These are phyloP conservation scores for Nemania sp. DNA, from an alignment of 2,329 filamentous ascomycete genomes.

Conservation along the genomic window DNA sequence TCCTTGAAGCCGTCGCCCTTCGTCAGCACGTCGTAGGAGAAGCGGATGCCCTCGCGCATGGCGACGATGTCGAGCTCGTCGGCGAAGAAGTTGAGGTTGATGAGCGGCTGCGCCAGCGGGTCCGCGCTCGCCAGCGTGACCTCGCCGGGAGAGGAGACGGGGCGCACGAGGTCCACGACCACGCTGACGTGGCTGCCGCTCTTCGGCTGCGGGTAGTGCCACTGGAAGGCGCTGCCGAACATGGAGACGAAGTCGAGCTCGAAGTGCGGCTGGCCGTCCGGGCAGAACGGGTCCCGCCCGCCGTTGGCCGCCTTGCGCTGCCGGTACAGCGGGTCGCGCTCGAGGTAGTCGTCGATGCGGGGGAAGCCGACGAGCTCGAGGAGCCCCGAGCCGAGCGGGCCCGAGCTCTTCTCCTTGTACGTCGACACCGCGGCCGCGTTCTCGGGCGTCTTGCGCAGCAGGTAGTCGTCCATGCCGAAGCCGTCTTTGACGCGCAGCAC, in stretches of 20 bases:
- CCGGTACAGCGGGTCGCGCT: slow-evolving; percentile 53
- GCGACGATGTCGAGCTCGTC: slow-evolving; percentile 61
- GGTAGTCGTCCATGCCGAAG: slow-evolving; percentile 46
- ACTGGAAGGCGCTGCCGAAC: slow-evolving; percentile 56
- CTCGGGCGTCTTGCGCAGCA: slow-evolving; percentile 45
- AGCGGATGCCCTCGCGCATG: slow-evolving; percentile 61
- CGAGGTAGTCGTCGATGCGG: slow-evolving; percentile 58
- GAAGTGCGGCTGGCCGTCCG: slow-evolving; percentile 62
- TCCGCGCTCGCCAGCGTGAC: slow-evolving; percentile 58
- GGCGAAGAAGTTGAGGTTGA: slow-evolving; percentile 64
- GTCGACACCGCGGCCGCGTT: slow-evolving; percentile 42
- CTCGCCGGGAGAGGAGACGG: slow-evolving; percentile 50
- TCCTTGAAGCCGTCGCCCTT: slow-evolving; percentile 62
- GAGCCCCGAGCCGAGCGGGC: slow-evolving; percentile 47
- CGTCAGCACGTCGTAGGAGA: slow-evolving; percentile 60
- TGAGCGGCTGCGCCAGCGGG: slow-evolving; percentile 48
- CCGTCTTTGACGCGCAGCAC: slow-evolving; percentile 52
- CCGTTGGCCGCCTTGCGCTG: slow-evolving; percentile 48
- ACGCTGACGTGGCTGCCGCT: slow-evolving; percentile 59
- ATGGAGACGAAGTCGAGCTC: slow-evolving; percentile 66
- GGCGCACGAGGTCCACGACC: slow-evolving; percentile 53
- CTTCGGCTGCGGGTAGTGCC: slow-evolving; percentile 47
- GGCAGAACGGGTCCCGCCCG: slow-evolving; percentile 57
- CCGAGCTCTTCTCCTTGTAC: slow-evolving; percentile 46
- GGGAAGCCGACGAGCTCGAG: slow-evolving; percentile 60